Evolutionary conservation across 75 land plant genomes (phyloP).

Genomic region (Larix kaempferi): DNA sequence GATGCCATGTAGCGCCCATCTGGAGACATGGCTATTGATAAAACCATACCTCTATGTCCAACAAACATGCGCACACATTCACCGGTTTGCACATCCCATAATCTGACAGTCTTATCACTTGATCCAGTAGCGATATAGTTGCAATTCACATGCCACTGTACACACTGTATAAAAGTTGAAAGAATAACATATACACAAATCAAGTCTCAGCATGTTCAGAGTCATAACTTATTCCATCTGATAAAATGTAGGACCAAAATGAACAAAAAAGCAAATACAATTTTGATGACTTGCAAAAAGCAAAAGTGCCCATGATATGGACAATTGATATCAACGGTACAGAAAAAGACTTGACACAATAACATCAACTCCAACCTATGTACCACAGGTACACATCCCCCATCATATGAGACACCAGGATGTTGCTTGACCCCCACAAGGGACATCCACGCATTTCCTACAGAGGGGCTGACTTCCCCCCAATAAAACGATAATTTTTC

Average conservation of each 20-base stretch:
- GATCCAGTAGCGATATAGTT: constrained; percentile 99
- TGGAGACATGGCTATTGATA: constrained; percentile 95
- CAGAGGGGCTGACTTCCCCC: too few species aligned
- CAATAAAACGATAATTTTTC: too few species aligned
- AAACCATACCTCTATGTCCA: constrained; percentile 91
- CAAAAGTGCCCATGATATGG: too few species aligned
- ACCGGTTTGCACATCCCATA: constrained; percentile 98
- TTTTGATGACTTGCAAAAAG: background rate
- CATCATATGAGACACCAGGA: too few species aligned
- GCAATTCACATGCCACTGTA: constrained; percentile 98
- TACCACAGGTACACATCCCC: too few species aligned
- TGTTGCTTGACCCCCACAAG: too few species aligned
- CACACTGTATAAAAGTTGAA: constrained; percentile 54
- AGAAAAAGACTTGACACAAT: too few species aligned
- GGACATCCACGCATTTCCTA: too few species aligned
- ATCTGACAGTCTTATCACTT: constrained; percentile 94
- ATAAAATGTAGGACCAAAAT: background rate
- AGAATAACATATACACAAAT: background rate
- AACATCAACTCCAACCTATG: too few species aligned
- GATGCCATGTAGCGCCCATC: constrained; percentile 99
- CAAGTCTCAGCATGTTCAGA: background rate
- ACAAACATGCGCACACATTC: constrained; percentile 95
- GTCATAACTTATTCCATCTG: background rate
- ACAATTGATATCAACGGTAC: too few species aligned
- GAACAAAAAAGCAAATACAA: background rate